Evolutionary conservation across 176 grass and related monocot species (phyloP).

Genomic region (Oryza meridionalis): DNA sequence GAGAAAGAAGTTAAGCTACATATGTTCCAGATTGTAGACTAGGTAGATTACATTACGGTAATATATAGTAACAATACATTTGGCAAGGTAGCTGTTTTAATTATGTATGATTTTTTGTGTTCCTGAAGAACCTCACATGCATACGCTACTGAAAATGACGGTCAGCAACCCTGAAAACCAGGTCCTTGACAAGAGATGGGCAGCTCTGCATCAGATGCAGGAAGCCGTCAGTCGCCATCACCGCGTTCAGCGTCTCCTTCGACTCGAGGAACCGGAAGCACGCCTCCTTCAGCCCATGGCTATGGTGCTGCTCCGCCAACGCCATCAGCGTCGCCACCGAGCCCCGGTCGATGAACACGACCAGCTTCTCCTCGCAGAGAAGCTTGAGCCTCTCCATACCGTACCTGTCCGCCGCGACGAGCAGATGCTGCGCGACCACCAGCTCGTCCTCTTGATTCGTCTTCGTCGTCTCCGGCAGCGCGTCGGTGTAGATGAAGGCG

Average conservation of each 20-base stretch:
- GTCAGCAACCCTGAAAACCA: no score
- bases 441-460: background rate
- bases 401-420: conserved; percentile 26
- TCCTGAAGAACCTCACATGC: no score
- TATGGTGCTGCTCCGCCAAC: conserved; percentile 48
- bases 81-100: no score
- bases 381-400: conserved; percentile 7
- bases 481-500: background rate
- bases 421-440: background rate
- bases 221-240: conserved; percentile 20
- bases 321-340: conserved; percentile 31
- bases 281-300: conserved; percentile 39
- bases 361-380: background rate
- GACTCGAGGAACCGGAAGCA: conserved; percentile 39
- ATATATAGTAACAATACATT: no score
- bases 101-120: no score
- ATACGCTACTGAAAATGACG: no score
- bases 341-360: conserved; percentile 22
- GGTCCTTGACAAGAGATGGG: background rate
- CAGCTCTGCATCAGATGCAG: conserved; percentile 7
- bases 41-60: no score
- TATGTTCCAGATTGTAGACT: no score
- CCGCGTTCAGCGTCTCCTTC: conserved; percentile 25
- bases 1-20: no score
- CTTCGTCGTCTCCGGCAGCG: background rate